These are phyloP conservation scores for Melampsora occidentalis DNA, from an alignment of 1,284 basidiomycete species.

Conservation along the genomic window DNA sequence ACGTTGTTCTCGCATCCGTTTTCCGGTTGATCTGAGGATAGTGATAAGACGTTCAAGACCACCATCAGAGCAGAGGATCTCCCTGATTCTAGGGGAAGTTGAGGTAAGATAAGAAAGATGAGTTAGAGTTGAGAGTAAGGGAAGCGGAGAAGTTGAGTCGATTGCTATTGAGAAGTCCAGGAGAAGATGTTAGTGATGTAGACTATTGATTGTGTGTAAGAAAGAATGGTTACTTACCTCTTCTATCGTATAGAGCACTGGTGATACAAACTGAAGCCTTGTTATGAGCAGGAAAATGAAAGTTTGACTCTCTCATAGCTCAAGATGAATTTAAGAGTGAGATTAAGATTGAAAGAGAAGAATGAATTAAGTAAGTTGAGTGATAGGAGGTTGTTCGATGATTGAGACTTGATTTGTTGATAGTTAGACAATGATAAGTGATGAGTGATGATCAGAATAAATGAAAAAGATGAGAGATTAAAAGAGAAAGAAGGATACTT, in stretches of 20 bases:
- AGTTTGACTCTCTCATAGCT: constrained; percentile 75
- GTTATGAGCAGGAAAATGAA: constrained; percentile 90
- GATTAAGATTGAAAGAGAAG: constrained; percentile 25
- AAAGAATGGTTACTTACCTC: constrained; percentile 64
- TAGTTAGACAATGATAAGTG: too few relatives aligned
- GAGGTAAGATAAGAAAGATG: constrained; percentile 96
- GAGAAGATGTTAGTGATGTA: neutral
- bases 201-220: neutral
- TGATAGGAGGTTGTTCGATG: constrained; percentile 39
- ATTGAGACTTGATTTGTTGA: neutral
- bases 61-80: constrained; percentile 96
- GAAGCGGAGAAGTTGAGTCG: constrained; percentile 84
- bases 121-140: constrained; percentile 92
- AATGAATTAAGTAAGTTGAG: constrained; percentile 36
- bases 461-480: too few relatives aligned
- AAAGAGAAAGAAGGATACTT: too few relatives aligned
- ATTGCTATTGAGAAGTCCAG: constrained; percentile 63
- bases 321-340: constrained; percentile 24
- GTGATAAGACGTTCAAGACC: constrained; percentile 92
- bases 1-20: constrained; percentile 45
- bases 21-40: constrained; percentile 58
- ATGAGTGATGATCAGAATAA: too few relatives aligned
- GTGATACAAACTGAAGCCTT: constrained; percentile 92
- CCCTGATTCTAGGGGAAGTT: constrained; percentile 93
- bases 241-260: constrained; percentile 87